Evolutionary conservation across 345 rosid genomes (phyloP), one percentile per base, ranked within the genome.

Genomic region (Brassica cretica): DNA sequence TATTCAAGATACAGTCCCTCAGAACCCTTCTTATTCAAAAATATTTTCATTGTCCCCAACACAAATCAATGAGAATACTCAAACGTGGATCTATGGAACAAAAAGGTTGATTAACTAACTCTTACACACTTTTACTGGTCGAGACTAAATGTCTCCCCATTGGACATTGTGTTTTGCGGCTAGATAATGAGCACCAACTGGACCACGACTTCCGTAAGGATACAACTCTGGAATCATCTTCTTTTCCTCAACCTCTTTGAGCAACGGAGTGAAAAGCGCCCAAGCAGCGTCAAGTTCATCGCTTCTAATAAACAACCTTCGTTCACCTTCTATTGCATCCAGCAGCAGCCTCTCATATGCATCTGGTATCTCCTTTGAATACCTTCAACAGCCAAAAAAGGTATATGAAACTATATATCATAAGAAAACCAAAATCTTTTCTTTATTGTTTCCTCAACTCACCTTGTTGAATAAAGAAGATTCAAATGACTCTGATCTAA

Each of bases 201-300:
- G 98, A 68, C 98, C 99, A 39, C 98, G 93, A 79, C 98, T 95
- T 7, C 99, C 97, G 1, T 90, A 88, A 63, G 99, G 98, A 79
- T 95, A 95, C 78, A 79, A 85, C 66, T 95, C 99, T 0, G 99
- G 99, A 15, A 81, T 67, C 9, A 80, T 84, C 84, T 86, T 89
- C 82, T 89, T 93, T 82, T 86, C 94, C 80, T 95, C 97, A 5
- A 93, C 73, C 84, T 93, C 99, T 62, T 84, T 84, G 29, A 95
- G 83, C 78, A 90, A 87, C 2, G 97, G 99, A 51, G 91, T 90
- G 80, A 95, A 95, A 32, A 89, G 91, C 0, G 90, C 71, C 98
- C 99, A 95, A 35, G 99, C 99, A n/a, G 98, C 98, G 35, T 93
- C 89, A 21, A 95, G 91, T 70, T 93, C 98, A 39, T 95, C 99